These are phyloP conservation scores for Parastagonospora nodorum DNA, from an alignment of 2,329 filamentous ascomycete genomes.

Conservation along the genomic window DNA sequence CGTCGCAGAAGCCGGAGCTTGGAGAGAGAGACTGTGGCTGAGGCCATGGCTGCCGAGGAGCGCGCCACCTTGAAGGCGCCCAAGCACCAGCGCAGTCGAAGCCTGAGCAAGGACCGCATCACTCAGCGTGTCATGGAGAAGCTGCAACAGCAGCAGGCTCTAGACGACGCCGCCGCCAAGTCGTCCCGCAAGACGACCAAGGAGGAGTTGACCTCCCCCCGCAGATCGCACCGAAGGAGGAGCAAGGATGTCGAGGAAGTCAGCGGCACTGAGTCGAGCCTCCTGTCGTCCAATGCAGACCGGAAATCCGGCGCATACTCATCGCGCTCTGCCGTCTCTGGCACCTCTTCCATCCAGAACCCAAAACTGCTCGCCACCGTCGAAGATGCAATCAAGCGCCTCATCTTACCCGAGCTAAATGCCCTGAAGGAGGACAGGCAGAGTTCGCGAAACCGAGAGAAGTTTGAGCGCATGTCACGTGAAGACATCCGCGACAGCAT, in stretches of 20 bases:
- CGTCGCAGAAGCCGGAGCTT: conserved; percentile 58
- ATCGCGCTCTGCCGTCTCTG: conserved; percentile 59
- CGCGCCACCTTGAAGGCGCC: conserved; percentile 63
- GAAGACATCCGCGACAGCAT: conserved; percentile 33
- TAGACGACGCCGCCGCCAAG: conserved; percentile 44
- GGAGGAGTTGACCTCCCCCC: conserved; percentile 36
- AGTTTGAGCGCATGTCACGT: conserved; percentile 64
- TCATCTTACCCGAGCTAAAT: conserved; percentile 90
- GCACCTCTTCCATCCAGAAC: conserved; percentile 81
- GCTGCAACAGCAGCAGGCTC: conserved; percentile 59
- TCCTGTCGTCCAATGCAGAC: conserved; percentile 64
- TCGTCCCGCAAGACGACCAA: conserved; percentile 27
- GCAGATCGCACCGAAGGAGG: conserved; percentile 44
- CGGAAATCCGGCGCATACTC: conserved; percentile 63
- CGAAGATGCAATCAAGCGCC: conserved; percentile 86
- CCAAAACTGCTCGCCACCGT: conserved; percentile 89
- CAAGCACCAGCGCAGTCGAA: conserved; percentile 63
- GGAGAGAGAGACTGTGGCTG: conserved; percentile 46
- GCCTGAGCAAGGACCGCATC: conserved; percentile 68
- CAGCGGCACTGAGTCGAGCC: conserved; percentile 64
- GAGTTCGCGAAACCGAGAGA: conserved; percentile 71
- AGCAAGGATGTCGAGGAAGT: conserved; percentile 55
- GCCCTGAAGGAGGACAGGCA: conserved; percentile 90
- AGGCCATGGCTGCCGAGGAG: conserved; percentile 19
- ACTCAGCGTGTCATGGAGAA: conserved; percentile 73